Evolutionary conservation across 169 alveolate genomes (phyloP).

Genomic region (Perkinsus marinus): DNA sequence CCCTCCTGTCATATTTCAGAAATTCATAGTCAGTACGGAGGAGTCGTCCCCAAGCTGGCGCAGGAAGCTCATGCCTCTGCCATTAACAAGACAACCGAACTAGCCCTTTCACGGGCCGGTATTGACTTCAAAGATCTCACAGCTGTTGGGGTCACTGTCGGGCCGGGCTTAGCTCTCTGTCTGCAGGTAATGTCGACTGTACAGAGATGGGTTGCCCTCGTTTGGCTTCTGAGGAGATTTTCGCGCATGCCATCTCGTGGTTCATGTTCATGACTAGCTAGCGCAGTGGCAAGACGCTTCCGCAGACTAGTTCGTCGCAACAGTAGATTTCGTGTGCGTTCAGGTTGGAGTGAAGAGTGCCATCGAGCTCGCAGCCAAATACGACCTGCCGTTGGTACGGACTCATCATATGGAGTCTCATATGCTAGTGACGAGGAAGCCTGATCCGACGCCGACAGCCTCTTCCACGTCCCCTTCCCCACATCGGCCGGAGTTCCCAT

Average conservation of each 20-base stretch:
- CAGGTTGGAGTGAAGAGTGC: slow-evolving; percentile 2
- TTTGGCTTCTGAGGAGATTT: too few species aligned
- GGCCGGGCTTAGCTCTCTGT: slow-evolving; percentile 14
- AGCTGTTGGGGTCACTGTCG: slow-evolving; percentile 8
- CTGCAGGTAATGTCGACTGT: not conserved
- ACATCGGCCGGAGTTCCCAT: not conserved
- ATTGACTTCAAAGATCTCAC: not conserved
- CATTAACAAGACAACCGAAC: not conserved
- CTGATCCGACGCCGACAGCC: not conserved
- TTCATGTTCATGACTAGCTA: too few species aligned
- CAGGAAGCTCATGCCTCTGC: not conserved
- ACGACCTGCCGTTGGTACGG: slow-evolving; percentile 5
- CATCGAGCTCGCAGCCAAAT: not conserved
- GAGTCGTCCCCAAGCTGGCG: slow-evolving; percentile 4
- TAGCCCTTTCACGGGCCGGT: not conserved
- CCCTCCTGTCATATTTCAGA: too few species aligned
- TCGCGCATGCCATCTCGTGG: too few species aligned
- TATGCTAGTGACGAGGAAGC: slow-evolving; percentile 3
- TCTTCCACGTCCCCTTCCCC: too few species aligned
- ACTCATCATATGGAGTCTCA: slow-evolving; percentile 20
- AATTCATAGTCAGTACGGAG: not conserved
- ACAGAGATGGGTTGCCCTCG: too few species aligned
- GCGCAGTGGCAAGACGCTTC: too few species aligned
- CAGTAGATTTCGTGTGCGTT: too few species aligned
- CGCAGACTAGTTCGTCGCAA: too few species aligned